These are phyloP conservation scores for Auxenochlorella pyrenoidosa DNA, from an alignment of 139 green algal species.

Conservation along the genomic window DNA sequence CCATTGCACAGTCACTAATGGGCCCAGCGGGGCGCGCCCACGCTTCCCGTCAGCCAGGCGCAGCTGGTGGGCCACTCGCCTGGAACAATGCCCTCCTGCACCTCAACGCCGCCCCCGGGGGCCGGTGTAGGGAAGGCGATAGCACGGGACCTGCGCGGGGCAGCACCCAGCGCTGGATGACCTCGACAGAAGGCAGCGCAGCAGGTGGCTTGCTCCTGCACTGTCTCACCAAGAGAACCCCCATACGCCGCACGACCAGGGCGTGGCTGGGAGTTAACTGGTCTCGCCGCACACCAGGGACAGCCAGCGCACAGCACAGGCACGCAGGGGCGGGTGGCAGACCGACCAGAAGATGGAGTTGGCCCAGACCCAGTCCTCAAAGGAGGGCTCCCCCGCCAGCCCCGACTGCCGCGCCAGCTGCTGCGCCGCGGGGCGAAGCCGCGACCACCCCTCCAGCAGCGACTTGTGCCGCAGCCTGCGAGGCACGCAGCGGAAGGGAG, in stretches of 20 bases:
- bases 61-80: neutral
- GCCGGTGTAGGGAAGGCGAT: conserved; percentile 38
- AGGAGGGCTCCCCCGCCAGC: conserved; percentile 34
- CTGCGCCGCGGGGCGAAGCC: conserved; percentile 48
- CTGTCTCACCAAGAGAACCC: too few species aligned
- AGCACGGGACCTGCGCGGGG: conserved; percentile 46
- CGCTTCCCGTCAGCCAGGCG: neutral
- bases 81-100: conserved; percentile 73
- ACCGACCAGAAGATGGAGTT: conserved; percentile 58
- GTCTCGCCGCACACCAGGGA: too few species aligned
- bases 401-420: conserved; percentile 39
- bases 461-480: conserved; percentile 51
- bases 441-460: conserved; percentile 34
- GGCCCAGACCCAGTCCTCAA: conserved; percentile 82
- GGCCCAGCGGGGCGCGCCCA: neutral
- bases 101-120: neutral
- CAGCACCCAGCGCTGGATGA: neutral
- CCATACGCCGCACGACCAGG: too few species aligned
- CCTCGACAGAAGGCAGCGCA: too few species aligned
- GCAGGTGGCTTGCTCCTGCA: too few species aligned
- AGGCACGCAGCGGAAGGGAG: neutral
- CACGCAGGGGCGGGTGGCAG: neutral
- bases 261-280: too few species aligned
- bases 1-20: neutral
- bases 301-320: neutral